phyloP scores from a whole-genome alignment of 441 rosid genomes.

The Adansonia rubrostipa region DNA sequence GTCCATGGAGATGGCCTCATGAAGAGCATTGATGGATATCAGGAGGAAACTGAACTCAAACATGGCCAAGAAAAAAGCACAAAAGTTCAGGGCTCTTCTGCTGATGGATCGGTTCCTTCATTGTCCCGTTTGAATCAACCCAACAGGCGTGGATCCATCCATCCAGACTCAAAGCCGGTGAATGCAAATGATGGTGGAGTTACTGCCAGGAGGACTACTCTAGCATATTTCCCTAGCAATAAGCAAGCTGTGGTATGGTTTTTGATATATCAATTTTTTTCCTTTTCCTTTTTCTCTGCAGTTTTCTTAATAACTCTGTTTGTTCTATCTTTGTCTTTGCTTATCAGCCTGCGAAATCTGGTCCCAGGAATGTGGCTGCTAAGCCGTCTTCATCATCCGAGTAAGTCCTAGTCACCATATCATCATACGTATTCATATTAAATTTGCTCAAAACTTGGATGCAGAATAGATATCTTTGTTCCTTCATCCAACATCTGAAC shows the following conservation, averaged over 20 bases:
- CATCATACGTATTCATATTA: neutral
- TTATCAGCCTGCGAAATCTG: constrained; percentile 55
- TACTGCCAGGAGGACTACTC: constrained; percentile 41
- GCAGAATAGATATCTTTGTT: neutral
- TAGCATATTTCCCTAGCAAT: constrained; percentile 39
- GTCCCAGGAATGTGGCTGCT: constrained; percentile 43
- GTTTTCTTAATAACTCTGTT: neutral
- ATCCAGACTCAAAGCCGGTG: constrained; percentile 42
- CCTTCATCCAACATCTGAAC: neutral
- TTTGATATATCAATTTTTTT: constrained; percentile 11
- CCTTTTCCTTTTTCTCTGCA: neutral
- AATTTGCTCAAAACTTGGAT: neutral
- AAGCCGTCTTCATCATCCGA: constrained; percentile 41
- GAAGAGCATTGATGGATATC: constrained; percentile 62
- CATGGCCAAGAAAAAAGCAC: constrained; percentile 38
- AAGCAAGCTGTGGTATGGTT: constrained; percentile 51
- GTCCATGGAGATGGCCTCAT: constrained; percentile 42
- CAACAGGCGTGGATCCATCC: constrained; percentile 36
- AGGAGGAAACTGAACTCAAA: constrained; percentile 44
- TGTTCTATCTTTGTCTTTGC: constrained; percentile 19
- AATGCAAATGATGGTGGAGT: constrained; percentile 35
- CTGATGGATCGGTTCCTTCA: constrained; percentile 38
- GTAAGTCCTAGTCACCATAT: constrained; percentile 51
- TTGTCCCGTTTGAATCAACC: constrained; percentile 35
- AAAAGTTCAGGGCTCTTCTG: constrained; percentile 33